These are phyloP conservation scores for Hyaloscypha bicolor DNA, from an alignment of 495 filamentous ascomycete species.

Conservation along the genomic window DNA sequence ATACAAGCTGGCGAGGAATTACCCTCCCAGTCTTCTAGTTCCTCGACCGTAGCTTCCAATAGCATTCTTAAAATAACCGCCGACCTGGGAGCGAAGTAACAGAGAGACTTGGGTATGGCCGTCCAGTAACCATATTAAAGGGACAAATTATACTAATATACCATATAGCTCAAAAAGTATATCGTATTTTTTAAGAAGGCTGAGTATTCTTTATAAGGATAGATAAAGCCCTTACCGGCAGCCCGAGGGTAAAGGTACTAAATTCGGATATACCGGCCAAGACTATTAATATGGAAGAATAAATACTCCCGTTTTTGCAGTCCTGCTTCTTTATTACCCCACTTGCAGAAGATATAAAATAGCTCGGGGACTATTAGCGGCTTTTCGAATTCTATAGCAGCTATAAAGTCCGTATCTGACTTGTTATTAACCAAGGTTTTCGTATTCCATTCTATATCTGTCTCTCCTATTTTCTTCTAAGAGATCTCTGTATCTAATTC, in stretches of 20 bases:
- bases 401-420: too few relatives aligned
- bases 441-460: too few relatives aligned
- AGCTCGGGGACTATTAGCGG: background rate
- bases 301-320: background rate
- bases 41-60: background rate
- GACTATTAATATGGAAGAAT: background rate
- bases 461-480: too few relatives aligned
- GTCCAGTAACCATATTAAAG: background rate
- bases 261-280: background rate
- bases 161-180: background rate
- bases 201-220: too few relatives aligned
- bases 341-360: too few relatives aligned
- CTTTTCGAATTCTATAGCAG: background rate
- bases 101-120: background rate
- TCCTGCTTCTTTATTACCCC: too few relatives aligned
- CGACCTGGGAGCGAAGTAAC: background rate
- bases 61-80: constrained; percentile 1
- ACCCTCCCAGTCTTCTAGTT: too few relatives aligned
- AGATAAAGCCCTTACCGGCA: background rate
- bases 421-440: too few relatives aligned
- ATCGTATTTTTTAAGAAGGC: too few relatives aligned
- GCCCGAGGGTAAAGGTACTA: background rate
- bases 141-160: background rate
- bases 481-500: background rate
- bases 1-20: too few relatives aligned